Evolutionary conservation across 2,329 filamentous ascomycete genomes (phyloP).

Genomic region (Pyrenophora tritici-repentis): DNA sequence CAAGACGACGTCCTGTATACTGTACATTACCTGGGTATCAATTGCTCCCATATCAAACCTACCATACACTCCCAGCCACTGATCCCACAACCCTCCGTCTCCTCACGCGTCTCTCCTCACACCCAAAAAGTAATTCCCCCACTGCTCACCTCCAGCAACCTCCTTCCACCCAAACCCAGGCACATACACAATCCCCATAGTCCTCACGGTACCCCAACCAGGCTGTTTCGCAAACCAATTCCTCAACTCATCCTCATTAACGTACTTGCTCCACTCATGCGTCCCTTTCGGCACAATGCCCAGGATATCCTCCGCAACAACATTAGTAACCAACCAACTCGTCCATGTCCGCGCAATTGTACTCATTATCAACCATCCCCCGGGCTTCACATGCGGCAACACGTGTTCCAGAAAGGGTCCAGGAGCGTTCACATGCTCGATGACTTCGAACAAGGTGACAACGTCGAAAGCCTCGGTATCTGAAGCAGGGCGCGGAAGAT

Average conservation of each 20-base stretch:
- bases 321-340: constrained; percentile 89
- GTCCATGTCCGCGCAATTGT: constrained; percentile 90
- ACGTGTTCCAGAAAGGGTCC: constrained; percentile 73
- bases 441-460: constrained; percentile 88
- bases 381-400: constrained; percentile 78
- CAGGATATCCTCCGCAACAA: constrained; percentile 86
- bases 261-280: constrained; percentile 95
- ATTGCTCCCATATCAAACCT: constrained; percentile 2
- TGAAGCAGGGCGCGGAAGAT: constrained; percentile 53
- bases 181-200: constrained; percentile 86
- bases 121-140: constrained; percentile 96
- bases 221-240: constrained; percentile 51
- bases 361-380: constrained; percentile 89
- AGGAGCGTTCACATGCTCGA: constrained; percentile 86
- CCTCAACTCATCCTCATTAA: constrained; percentile 79
- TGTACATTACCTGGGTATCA: constrained; percentile 17
- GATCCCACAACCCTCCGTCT: too few species aligned
- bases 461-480: constrained; percentile 68
- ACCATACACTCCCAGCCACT: neutral
- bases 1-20: constrained; percentile 3
- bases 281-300: constrained; percentile 89
- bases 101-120: constrained; percentile 62
- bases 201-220: constrained; percentile 55
- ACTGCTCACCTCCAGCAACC: constrained; percentile 77
- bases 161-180: constrained; percentile 89